Conservation (phyloP, 108 stramenopile genomes). For the Nannochloropsis gaditana region DNA sequence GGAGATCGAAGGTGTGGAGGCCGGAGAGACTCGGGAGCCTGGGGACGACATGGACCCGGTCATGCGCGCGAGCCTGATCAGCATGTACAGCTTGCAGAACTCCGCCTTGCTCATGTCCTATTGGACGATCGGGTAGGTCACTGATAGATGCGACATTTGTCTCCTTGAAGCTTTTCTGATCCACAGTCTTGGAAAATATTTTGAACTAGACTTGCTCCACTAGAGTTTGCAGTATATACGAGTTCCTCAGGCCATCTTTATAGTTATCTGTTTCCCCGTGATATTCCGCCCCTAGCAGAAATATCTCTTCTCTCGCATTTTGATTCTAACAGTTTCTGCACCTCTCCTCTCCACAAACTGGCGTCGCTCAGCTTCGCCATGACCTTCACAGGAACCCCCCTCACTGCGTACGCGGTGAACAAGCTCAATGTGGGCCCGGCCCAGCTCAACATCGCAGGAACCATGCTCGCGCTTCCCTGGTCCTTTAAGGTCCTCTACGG, state of each 20-base stretch:
- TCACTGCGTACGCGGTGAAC: conserved; percentile 50
- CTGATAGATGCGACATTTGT: no score
- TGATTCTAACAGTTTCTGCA: no score
- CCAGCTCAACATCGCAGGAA: conserved; percentile 44
- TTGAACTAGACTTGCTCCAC: no score
- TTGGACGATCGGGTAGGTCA: background rate
- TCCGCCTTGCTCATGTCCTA: background rate
- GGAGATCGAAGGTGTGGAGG: background rate
- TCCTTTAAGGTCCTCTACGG: conserved; percentile 59
- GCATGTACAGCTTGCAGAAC: background rate
- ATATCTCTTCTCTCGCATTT: no score
- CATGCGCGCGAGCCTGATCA: background rate
- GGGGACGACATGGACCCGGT: background rate
- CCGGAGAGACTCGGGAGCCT: background rate
- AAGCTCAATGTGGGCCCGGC: conserved; percentile 44
- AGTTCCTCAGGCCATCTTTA: no score
- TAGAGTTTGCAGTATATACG: no score
- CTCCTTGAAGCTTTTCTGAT: background rate
- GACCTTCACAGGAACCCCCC: conserved; percentile 49
- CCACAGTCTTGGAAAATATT: no score
- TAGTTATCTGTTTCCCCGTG: no score
- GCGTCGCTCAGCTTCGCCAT: conserved; percentile 32
- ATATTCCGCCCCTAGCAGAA: no score
- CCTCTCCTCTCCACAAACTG: no score
- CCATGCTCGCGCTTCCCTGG: conserved; percentile 52